Evolutionary conservation across 768 basidiomycete genomes (phyloP), one percentile per base, ranked within the genome.

Genomic region (Naganishia vaughanmartiniae): DNA sequence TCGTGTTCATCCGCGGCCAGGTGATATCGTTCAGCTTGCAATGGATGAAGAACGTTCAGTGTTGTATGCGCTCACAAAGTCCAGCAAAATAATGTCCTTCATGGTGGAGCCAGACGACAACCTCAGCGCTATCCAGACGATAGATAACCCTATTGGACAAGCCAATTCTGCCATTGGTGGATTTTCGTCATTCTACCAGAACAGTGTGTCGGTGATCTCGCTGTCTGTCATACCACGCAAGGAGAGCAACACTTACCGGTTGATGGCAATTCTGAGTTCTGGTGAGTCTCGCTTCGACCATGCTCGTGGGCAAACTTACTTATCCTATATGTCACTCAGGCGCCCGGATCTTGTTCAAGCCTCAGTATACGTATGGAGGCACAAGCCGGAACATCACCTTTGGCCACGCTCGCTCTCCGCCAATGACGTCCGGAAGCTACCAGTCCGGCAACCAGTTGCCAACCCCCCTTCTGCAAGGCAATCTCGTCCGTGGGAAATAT

Each of bases 41-140:
- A 85, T 88, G 31, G 92, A 96, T 81, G 74, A 80, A 24, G 83
- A 84, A 45, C 86, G 92, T 71, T 87, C 88, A 71, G 89, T 87
- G 76, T 85, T 93, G 73, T 94, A 93, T 78, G 87, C 91, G 2
- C 84, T 93, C 67, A 88, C 88, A 6, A 84, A 86, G 7, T 87
- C 86, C 73, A 85, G 84, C 71, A 85, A 85, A 42, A 88, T 93
- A 66, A 63, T 63, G 60, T 63, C 60, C 26, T 63, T 63, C 39
- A 63, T 26, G 24, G 14, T 45, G 3, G 60, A 63, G 24, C 19
- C 60, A 17, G 60, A 63, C 14, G 60, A 63, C n/a, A 63, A 45
- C 26, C 60, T 63, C 9, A 63, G 36, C 30, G 60, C 39, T 3
- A 63, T 63, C 28, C 60, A 63, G 42, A 63, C 60, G 6, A 63